These are phyloP conservation scores for Stachybotrys chlorohalonatus DNA, from an alignment of 2,329 filamentous ascomycete species.

Conservation along the genomic window DNA sequence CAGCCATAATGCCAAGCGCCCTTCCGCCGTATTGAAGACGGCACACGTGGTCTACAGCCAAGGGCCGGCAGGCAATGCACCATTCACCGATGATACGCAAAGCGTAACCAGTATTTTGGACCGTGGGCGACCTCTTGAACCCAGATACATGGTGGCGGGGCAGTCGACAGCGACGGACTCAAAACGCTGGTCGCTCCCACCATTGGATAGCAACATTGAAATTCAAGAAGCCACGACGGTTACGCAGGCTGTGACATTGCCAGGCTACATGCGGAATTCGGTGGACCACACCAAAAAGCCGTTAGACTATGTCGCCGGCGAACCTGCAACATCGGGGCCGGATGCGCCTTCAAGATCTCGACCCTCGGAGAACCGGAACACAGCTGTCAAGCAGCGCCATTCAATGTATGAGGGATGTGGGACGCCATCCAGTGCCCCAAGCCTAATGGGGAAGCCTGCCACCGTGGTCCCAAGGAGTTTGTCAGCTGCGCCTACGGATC, in stretches of 20 bases:
- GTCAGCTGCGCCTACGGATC: neutral
- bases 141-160: neutral
- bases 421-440: neutral
- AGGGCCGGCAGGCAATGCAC: neutral
- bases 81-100: neutral
- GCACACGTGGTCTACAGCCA: neutral
- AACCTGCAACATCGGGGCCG: too few species aligned
- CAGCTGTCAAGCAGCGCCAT: neutral
- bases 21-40: neutral
- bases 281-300: too few species aligned
- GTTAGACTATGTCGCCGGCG: too few species aligned
- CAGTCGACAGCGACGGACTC: neutral
- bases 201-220: too few species aligned
- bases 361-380: too few species aligned
- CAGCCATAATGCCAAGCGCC: neutral
- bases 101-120: neutral
- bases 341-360: too few species aligned
- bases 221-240: too few species aligned
- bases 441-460: neutral
- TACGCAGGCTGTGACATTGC: too few species aligned
- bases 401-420: neutral
- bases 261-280: too few species aligned
- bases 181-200: neutral
- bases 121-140: neutral
- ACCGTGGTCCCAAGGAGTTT: neutral